Evolutionary conservation across 306 rosid species (phyloP).

Genomic region (Mimosa pudica): DNA sequence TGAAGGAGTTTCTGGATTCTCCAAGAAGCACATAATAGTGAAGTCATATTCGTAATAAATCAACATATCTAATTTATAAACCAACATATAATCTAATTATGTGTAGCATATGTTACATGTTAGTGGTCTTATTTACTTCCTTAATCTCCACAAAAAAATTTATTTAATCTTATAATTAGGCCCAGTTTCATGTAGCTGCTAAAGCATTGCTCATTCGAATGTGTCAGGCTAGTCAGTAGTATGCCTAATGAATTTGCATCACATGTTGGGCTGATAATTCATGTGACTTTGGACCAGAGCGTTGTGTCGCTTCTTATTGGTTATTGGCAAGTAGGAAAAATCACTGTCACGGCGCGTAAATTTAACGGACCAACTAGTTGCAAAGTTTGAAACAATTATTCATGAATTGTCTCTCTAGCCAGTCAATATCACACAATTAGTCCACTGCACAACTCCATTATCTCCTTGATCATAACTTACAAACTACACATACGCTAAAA

Average conservation of each 20-base stretch:
- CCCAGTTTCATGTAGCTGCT: neutral
- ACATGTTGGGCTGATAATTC: neutral
- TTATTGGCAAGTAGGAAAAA: neutral
- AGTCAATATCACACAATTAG: neutral
- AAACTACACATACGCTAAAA: neutral
- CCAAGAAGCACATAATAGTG: too few species aligned
- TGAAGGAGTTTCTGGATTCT: too few species aligned
- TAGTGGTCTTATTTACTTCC: too few species aligned
- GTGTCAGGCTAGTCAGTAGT: neutral
- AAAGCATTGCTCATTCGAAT: neutral
- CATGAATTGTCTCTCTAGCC: neutral
- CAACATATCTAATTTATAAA: too few species aligned
- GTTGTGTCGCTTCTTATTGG: neutral
- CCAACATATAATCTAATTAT: too few species aligned
- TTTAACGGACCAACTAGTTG: neutral
- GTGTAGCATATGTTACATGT: too few species aligned
- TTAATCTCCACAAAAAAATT: too few species aligned
- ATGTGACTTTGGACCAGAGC: neutral
- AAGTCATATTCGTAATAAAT: too few species aligned
- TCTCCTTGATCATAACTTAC: neutral
- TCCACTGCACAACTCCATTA: neutral
- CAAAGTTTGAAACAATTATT: neutral
- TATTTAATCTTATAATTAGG: too few species aligned
- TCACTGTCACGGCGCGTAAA: neutral
- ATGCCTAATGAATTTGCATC: neutral